Evolutionary conservation across 495 filamentous ascomycete species (phyloP).

Genomic region (Haplographium delicatum): DNA sequence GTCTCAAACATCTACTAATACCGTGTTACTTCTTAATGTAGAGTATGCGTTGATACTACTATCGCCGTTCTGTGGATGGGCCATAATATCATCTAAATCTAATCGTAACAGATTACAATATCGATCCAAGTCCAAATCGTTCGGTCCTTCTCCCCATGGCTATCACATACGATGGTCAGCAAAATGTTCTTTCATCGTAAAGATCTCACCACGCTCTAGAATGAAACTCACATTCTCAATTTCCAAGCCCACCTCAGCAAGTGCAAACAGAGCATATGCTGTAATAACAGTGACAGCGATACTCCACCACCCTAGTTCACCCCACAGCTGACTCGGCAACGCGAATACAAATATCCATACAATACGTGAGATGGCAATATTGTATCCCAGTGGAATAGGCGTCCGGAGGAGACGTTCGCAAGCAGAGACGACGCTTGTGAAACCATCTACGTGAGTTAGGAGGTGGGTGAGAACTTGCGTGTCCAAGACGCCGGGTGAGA

Average conservation of each 20-base stretch:
- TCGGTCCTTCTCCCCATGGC: conserved; percentile 29
- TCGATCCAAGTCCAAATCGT: conserved; percentile 26
- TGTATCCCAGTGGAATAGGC: conserved; percentile 27
- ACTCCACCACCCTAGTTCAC: conserved; percentile 24
- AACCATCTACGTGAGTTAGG: conserved; percentile 24
- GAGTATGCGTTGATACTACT: background rate
- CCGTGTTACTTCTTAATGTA: background rate
- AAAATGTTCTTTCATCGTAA: background rate
- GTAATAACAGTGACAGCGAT: conserved; percentile 25
- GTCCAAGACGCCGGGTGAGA: conserved; percentile 12
- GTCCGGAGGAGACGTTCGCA: conserved; percentile 27
- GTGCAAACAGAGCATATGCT: conserved; percentile 26
- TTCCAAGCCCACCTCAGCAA: conserved; percentile 27
- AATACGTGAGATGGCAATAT: conserved; percentile 27
- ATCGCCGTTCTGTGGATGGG: background rate
- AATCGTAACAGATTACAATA: conserved; percentile 24
- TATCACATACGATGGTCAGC: background rate
- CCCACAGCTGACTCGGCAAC: conserved; percentile 26
- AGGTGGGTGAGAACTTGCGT: conserved; percentile 29
- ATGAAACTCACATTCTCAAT: conserved; percentile 24
- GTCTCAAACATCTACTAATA: background rate
- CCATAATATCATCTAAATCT: conserved; percentile 26
- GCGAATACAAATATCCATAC: conserved; percentile 27
- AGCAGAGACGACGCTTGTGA: conserved; percentile 22
- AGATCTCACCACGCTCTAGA: background rate